Conservation (phyloP, 345 rosid genomes). For the Toxicodendron radicans region DNA sequence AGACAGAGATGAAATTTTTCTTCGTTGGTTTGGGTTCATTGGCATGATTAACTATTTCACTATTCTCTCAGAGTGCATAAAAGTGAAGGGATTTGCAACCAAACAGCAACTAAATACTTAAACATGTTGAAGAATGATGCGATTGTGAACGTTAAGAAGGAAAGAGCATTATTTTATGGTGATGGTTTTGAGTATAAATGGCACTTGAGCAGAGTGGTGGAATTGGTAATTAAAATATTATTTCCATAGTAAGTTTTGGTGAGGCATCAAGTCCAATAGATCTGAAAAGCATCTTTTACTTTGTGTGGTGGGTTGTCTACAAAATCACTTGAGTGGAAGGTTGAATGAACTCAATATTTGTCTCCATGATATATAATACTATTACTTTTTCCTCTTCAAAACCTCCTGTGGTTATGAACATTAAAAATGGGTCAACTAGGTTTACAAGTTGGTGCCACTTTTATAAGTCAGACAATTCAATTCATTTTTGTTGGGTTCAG, state of each 20-base stretch:
- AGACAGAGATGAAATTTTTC: not conserved
- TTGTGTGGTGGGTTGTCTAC: slow-evolving; percentile 17
- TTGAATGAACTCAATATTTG: slow-evolving; percentile 8
- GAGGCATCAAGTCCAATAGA: slow-evolving; percentile 1
- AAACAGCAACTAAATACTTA: too few relatives aligned
- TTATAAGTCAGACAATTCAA: not conserved
- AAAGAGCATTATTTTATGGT: not conserved
- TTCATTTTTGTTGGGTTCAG: not conserved
- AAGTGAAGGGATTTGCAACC: not conserved
- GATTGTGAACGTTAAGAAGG: too few relatives aligned
- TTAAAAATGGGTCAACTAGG: not conserved
- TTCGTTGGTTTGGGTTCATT: too few relatives aligned
- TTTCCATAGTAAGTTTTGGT: not conserved
- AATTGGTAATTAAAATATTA: not conserved
- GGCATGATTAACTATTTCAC: too few relatives aligned
- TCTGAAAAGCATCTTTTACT: slow-evolving; percentile 22
- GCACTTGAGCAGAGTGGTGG: not conserved
- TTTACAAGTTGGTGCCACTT: not conserved
- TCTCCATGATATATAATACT: slow-evolving; percentile 14
- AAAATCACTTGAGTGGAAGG: slow-evolving; percentile 13
- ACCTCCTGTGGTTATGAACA: not conserved
- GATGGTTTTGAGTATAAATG: not conserved
- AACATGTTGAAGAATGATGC: too few relatives aligned
- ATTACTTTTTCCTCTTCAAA: not conserved
- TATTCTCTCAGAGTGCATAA: too few relatives aligned